These are phyloP conservation scores for Flaveria robusta DNA, from an alignment of 129 eudicot genomes.

Conservation along the genomic window DNA sequence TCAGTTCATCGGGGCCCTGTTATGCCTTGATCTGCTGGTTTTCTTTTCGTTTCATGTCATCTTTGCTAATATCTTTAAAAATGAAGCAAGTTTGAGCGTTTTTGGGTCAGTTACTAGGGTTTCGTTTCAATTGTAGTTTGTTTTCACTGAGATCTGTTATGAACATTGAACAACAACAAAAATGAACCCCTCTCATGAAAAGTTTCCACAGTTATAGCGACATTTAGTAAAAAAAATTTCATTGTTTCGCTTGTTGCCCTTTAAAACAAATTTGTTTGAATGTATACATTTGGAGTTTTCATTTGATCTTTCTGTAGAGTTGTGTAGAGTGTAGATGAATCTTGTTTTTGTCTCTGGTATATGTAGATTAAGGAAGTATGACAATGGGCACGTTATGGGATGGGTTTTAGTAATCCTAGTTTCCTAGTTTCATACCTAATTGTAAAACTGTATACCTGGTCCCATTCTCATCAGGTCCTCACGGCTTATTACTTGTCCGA, in stretches of 20 bases:
- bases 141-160: neutral
- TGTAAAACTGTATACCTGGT: neutral
- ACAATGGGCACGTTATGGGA: neutral
- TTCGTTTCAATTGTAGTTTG: neutral
- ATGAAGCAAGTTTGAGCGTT: neutral
- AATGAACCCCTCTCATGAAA: neutral
- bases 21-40: neutral
- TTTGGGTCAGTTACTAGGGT: too few species aligned
- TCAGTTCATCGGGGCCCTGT: neutral
- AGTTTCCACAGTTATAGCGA: neutral
- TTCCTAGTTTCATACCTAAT: neutral
- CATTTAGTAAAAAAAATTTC: too few species aligned
- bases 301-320: neutral
- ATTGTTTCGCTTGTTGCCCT: neutral
- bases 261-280: neutral
- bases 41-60: neutral
- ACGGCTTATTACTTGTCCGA: neutral
- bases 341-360: neutral
- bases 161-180: neutral
- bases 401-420: neutral
- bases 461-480: neutral
- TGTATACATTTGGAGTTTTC: neutral
- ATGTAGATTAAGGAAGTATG: neutral
- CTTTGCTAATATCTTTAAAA: neutral
- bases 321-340: neutral